Evolutionary conservation across 306 rosid species (phyloP).

Genomic region (Rosa lucieae): DNA sequence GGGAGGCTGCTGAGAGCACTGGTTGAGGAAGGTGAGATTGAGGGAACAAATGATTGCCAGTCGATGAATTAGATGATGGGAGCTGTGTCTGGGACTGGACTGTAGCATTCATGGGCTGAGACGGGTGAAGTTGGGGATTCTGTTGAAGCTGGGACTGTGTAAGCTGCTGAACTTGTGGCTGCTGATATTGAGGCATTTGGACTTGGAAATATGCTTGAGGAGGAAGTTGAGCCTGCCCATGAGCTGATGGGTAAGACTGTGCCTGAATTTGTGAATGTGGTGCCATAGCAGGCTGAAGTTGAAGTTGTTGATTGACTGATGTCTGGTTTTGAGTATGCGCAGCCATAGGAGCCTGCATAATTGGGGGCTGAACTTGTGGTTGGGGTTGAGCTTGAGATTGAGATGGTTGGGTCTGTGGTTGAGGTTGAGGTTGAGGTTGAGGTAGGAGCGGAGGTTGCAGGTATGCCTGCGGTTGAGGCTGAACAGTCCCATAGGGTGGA

Average conservation of each 20-base stretch:
- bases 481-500: constrained; percentile 35
- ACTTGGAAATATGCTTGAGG: constrained; percentile 30
- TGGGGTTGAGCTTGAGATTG: constrained; percentile 48
- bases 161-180: constrained; percentile 56
- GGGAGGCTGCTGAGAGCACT: constrained; percentile 56
- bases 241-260: constrained; percentile 55
- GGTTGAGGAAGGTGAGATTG: constrained; percentile 65
- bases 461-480: constrained; percentile 33
- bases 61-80: constrained; percentile 56
- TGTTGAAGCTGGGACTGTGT: constrained; percentile 38
- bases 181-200: constrained; percentile 71
- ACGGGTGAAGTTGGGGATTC: constrained; percentile 33
- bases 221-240: constrained; percentile 45
- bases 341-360: constrained; percentile 34
- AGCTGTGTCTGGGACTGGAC: constrained; percentile 58
- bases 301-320: constrained; percentile 61
- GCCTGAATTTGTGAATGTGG: constrained; percentile 56
- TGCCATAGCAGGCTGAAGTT: constrained; percentile 48
- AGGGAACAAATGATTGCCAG: constrained; percentile 68
- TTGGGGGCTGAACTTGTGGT: constrained; percentile 32
- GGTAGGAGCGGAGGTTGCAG: constrained; percentile 29
- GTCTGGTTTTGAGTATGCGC: constrained; percentile 64
- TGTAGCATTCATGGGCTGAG: constrained; percentile 43
- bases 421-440: constrained; percentile 29
- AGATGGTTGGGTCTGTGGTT: constrained; percentile 42